Percentiles rank a stretch among this genome's conserved stretches.
phyloP scores from a whole-genome alignment of 495 filamentous ascomycete genomes.

The Ramalina intermedia region DNA sequence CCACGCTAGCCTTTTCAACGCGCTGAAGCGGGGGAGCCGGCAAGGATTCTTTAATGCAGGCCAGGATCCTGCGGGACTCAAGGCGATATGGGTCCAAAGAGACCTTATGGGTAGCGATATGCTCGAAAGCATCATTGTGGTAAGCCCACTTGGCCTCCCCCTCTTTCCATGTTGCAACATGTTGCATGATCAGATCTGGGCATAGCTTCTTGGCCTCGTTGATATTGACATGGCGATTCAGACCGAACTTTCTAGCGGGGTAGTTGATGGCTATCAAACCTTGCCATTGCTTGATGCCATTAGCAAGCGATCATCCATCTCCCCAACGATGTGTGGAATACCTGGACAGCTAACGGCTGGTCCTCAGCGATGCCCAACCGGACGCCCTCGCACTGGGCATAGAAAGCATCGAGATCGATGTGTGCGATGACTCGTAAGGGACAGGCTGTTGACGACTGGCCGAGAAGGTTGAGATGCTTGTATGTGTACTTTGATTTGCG shows the following conservation, averaged over 20 bases:
- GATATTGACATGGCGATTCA: constrained; percentile 58
- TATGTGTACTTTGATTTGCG: constrained; percentile 67
- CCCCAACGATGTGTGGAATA: constrained; percentile 12
- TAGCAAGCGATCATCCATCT: not conserved
- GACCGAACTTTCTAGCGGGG: constrained; percentile 64
- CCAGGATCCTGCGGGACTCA: constrained; percentile 70
- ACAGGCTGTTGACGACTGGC: constrained; percentile 50
- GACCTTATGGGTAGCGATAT: constrained; percentile 82
- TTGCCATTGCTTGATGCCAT: constrained; percentile 30
- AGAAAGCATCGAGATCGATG: constrained; percentile 94
- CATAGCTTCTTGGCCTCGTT: constrained; percentile 81
- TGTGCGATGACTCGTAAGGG: constrained; percentile 82
- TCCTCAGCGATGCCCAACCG: constrained; percentile 60
- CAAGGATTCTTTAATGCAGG: constrained; percentile 63
- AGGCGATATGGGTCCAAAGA: constrained; percentile 84
- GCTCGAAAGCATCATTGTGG: constrained; percentile 54
- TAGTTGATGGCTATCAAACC: constrained; percentile 95
- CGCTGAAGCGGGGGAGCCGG: constrained; percentile 42
- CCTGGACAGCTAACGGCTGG: constrained; percentile 80
- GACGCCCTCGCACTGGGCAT: constrained; percentile 91
- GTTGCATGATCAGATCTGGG: constrained; percentile 69
- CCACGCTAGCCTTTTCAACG: constrained; percentile 83
- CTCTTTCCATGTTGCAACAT: constrained; percentile 90
- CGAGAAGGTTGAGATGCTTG: constrained; percentile 63
- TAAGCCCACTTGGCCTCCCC: constrained; percentile 88